Evolutionary conservation across 2,329 filamentous ascomycete species (phyloP).

Genomic region (Aspergillus sergii): DNA sequence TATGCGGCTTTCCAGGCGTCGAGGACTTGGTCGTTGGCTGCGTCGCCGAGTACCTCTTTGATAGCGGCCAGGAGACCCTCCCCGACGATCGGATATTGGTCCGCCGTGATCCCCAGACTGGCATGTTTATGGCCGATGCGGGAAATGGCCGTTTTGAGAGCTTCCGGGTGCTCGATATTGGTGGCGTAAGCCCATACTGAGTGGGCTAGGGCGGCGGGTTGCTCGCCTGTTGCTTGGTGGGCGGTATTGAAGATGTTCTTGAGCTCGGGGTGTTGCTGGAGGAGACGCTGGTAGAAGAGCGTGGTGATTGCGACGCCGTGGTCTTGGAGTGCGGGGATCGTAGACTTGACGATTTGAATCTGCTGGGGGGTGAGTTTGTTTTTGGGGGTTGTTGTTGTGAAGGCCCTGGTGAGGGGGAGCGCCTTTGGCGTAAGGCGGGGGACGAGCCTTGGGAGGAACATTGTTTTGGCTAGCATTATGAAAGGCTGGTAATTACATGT

Average conservation of each 20-base stretch:
- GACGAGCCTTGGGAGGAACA: not conserved
- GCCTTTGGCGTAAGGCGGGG: not conserved
- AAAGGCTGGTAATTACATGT: too few species aligned
- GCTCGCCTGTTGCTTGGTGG: constrained; percentile 67
- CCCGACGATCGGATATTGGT: constrained; percentile 71
- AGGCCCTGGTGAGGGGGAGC: not conserved
- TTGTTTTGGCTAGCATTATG: not conserved
- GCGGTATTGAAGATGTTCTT: constrained; percentile 70
- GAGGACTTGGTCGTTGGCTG: constrained; percentile 63
- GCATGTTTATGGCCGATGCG: constrained; percentile 75
- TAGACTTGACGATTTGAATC: constrained; percentile 64
- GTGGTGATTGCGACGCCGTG: constrained; percentile 68
- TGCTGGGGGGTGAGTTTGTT: constrained; percentile 58
- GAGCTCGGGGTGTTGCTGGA: constrained; percentile 64
- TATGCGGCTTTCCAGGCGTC: constrained; percentile 72
- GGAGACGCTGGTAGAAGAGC: constrained; percentile 68
- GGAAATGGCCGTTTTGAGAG: constrained; percentile 58
- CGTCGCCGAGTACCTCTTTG: constrained; percentile 65
- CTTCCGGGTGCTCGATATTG: constrained; percentile 68
- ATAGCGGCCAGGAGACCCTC: constrained; percentile 68
- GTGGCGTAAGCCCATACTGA: constrained; percentile 70
- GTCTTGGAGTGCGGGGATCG: constrained; percentile 65
- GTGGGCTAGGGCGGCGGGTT: constrained; percentile 68
- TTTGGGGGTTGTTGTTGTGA: not conserved
- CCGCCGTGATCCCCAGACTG: constrained; percentile 64